Percentiles rank a stretch among this genome's conserved stretches.
phyloP scores from a whole-genome alignment of 306 rosid species.

The Corylus avellana region DNA sequence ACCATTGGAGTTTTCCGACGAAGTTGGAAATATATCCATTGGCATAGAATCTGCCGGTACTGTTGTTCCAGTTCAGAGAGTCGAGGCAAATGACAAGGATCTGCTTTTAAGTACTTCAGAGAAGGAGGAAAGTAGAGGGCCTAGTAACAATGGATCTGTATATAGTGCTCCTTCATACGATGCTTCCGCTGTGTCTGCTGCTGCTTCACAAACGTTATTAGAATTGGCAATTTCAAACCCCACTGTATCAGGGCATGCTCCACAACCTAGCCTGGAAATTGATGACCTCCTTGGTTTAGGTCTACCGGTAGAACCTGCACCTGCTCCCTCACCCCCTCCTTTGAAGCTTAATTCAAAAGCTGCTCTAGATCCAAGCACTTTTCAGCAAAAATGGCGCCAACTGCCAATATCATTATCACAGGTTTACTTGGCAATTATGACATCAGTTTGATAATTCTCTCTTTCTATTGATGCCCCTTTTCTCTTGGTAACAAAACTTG shows the following conservation, averaged over 20 bases:
- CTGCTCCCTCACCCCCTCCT: slow-evolving; percentile 67
- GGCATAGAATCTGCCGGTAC: slow-evolving; percentile 66
- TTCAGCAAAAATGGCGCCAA: slow-evolving; percentile 99
- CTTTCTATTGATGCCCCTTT: slow-evolving; percentile 16
- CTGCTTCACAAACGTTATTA: slow-evolving; percentile 54
- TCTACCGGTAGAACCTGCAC: slow-evolving; percentile 50
- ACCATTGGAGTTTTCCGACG: slow-evolving; percentile 90
- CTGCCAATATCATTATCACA: slow-evolving; percentile 77
- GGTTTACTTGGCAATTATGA: slow-evolving; percentile 51
- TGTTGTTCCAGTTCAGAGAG: slow-evolving; percentile 79
- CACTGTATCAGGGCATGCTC: slow-evolving; percentile 41
- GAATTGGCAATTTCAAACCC: slow-evolving; percentile 55
- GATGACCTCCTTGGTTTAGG: slow-evolving; percentile 91
- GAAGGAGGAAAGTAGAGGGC: slow-evolving; percentile 76
- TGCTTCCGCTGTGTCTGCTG: slow-evolving; percentile 48
- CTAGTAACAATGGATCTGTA: slow-evolving; percentile 64
- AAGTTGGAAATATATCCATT: slow-evolving; percentile 76
- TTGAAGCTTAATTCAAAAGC: slow-evolving; percentile 88
- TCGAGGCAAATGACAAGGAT: slow-evolving; percentile 95
- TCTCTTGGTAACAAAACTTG: not conserved
- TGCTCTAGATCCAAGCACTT: slow-evolving; percentile 74
- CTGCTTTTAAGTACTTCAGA: slow-evolving; percentile 84
- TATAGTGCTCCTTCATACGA: slow-evolving; percentile 82
- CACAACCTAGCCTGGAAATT: slow-evolving; percentile 63
- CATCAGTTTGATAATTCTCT: slow-evolving; percentile 18